These are phyloP conservation scores for Sugiyamaella valdiviana DNA, from an alignment of 805 yeast species.

Conservation along the genomic window DNA sequence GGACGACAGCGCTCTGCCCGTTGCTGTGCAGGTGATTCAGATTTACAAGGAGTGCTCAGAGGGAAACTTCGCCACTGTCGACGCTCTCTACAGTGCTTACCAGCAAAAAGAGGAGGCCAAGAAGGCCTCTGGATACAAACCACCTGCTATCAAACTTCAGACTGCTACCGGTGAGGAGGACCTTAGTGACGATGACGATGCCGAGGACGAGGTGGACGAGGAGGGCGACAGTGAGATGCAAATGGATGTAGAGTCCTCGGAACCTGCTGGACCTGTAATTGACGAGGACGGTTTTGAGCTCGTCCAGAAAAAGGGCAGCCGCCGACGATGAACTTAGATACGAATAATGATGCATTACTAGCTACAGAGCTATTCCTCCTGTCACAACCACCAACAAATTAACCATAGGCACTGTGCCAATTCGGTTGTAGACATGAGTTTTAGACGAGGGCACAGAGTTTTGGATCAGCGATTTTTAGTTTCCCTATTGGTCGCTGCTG, in stretches of 20 bases:
- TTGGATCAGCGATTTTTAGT: too few relatives aligned
- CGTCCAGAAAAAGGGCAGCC: constrained; percentile 51
- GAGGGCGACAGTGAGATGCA: constrained; percentile 39
- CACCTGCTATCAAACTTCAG: constrained; percentile 42
- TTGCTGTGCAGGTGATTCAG: constrained; percentile 61
- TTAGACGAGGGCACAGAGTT: too few relatives aligned
- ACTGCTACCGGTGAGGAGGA: constrained; percentile 31
- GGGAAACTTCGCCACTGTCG: constrained; percentile 50
- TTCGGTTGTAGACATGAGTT: too few relatives aligned
- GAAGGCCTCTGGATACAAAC: constrained; percentile 22
- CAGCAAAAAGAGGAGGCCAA: constrained; percentile 43
- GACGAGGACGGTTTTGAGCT: constrained; percentile 95
- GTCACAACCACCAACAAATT: neutral
- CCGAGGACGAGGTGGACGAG: constrained; percentile 38
- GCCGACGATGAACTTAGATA: constrained; percentile 6
- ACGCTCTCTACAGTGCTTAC: constrained; percentile 55
- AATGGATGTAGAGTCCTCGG: constrained; percentile 3
- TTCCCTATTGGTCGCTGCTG: neutral
- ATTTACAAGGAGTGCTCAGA: constrained; percentile 58
- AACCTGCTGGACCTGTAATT: constrained; percentile 50
- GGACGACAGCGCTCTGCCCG: constrained; percentile 75
- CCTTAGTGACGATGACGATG: constrained; percentile 43
- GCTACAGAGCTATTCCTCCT: neutral
- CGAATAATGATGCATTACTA: neutral
- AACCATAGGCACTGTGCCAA: too few relatives aligned